Percentiles rank a stretch among this genome's conserved stretches.
These are phyloP conservation scores for Talaromyces piceae DNA, from an alignment of 2,329 filamentous ascomycete genomes.

Conservation along the genomic window DNA sequence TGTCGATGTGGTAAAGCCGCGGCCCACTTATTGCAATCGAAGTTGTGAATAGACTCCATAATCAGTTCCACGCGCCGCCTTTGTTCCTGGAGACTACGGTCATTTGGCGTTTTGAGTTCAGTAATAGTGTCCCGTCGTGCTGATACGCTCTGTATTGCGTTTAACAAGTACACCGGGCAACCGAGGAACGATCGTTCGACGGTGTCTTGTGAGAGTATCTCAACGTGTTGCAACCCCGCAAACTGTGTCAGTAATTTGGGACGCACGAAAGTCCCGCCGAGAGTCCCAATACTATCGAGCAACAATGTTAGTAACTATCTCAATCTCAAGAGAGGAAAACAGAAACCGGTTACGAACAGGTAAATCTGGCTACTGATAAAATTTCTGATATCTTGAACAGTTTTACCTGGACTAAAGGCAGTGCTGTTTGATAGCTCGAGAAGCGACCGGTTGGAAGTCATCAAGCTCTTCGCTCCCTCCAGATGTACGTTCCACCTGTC, in stretches of 20 bases:
- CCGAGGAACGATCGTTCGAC: constrained; percentile 30
- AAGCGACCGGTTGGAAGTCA: neutral
- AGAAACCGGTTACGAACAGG: neutral
- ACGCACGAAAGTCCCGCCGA: constrained; percentile 26
- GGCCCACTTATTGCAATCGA: neutral
- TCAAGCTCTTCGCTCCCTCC: constrained; percentile 9
- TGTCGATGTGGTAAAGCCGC: constrained; percentile 5
- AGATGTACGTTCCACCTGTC: constrained; percentile 16
- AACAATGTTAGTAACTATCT: neutral
- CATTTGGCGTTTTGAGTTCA: neutral
- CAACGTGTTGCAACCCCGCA: constrained; percentile 10
- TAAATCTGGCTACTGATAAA: constrained; percentile 6
- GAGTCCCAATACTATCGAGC: constrained; percentile 25
- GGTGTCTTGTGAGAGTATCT: constrained; percentile 16
- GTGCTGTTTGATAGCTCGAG: neutral
- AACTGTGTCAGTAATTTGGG: constrained; percentile 23
- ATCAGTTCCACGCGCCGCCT: neutral
- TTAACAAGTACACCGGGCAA: constrained; percentile 27
- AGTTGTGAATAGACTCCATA: neutral
- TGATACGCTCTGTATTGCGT: constrained; percentile 9
- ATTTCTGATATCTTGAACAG: neutral
- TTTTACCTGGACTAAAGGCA: neutral
- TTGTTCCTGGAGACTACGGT: neutral
- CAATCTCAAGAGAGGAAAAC: neutral
- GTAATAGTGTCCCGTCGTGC: neutral